Evolutionary conservation across 345 rosid species (phyloP).

Genomic region (Brassica juncea): DNA sequence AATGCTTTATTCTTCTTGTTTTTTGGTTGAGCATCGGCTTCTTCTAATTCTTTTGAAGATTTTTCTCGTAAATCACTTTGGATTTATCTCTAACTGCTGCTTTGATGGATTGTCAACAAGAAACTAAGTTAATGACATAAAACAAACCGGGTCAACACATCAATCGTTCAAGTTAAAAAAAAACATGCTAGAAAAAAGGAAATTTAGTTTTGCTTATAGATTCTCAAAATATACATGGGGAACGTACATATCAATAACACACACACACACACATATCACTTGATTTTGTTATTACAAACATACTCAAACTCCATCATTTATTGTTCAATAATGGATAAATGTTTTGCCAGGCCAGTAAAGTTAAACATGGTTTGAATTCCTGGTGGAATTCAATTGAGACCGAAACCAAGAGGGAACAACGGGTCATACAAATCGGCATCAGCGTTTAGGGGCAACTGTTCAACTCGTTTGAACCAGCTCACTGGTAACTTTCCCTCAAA

Average conservation of each 20-base stretch:
- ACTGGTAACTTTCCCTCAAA: constrained; percentile 68
- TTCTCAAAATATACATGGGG: not conserved
- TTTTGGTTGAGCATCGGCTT: no score
- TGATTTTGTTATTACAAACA: not conserved
- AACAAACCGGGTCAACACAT: no score
- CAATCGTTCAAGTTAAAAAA: no score
- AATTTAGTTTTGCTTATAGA: not conserved
- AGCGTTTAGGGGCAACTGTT: constrained; percentile 37
- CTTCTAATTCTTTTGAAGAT: no score
- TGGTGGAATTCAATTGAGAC: not conserved
- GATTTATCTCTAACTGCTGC: not conserved
- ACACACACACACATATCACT: not conserved
- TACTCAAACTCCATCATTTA: not conserved
- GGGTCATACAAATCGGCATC: constrained; percentile 52
- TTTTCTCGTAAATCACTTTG: not conserved
- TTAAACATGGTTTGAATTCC: not conserved
- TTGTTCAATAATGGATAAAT: not conserved
- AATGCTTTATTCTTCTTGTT: no score
- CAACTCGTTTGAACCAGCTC: constrained; percentile 64
- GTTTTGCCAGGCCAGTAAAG: not conserved
- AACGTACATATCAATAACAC: not conserved
- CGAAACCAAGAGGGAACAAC: constrained; percentile 69
- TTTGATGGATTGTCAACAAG: not conserved
- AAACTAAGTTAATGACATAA: not conserved
- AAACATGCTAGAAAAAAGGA: not conserved